Evolutionary conservation across 2,329 filamentous ascomycete species (phyloP).

Genomic region (Talaromyces sp.): DNA sequence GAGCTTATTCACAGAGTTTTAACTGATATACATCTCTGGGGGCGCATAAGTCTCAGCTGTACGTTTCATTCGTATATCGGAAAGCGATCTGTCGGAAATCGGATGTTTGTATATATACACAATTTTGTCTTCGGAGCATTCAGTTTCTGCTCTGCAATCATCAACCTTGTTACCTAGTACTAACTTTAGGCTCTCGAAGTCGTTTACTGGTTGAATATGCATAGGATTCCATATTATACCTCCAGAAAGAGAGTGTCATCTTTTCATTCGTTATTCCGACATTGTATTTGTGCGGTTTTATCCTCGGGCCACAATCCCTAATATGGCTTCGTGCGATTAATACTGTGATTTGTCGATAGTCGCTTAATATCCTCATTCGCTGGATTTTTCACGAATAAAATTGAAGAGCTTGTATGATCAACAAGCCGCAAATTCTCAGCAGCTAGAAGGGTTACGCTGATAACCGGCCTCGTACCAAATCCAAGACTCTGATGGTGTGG

Average conservation of each 20-base stretch:
- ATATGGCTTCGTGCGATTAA: background rate
- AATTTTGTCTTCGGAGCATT: background rate
- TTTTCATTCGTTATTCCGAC: background rate
- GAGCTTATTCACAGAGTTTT: background rate
- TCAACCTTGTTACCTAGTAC: background rate
- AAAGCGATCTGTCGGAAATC: background rate
- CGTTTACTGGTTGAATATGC: background rate
- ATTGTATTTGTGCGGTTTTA: background rate
- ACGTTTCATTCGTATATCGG: background rate
- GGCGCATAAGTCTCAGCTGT: background rate
- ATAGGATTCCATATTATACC: background rate
- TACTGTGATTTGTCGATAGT: background rate
- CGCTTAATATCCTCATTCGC: background rate
- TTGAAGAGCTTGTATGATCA: background rate
- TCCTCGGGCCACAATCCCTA: background rate
- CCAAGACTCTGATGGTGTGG: background rate
- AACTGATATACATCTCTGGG: background rate
- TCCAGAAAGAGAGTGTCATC: background rate
- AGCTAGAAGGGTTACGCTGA: background rate
- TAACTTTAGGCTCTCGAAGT: background rate
- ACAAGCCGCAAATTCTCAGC: background rate
- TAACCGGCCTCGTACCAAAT: background rate
- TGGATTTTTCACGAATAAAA: background rate
- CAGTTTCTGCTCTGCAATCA: background rate
- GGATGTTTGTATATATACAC: background rate